Base-by-base conservation (phyloP, 2,329 filamentous ascomycete genomes). In the Alternaria consortialis region DNA sequence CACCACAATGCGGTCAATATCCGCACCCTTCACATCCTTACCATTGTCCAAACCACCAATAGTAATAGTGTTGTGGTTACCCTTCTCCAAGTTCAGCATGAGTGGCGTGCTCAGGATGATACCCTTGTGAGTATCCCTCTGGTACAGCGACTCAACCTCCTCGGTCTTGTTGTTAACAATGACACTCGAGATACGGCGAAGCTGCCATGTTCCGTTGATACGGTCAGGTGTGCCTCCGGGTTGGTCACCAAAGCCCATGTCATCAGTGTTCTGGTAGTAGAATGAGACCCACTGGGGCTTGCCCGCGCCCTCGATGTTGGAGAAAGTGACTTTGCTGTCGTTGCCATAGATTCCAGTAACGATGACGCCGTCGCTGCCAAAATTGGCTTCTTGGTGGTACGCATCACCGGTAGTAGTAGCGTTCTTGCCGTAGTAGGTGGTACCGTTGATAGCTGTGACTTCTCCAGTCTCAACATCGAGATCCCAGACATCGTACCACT, bases 181-280 rank as follows among this genome's bases (percentile, higher is more conserved):
- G 2, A 89, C 86, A 48, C 86, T 87, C 67, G 84, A 84, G 57
- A 89, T 85, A 9, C 87, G 83, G 5, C 87, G 83, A 6, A 89
- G 76, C 62, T 87, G 85, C 86, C 86, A 89, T 0, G 80, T 75
- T 0, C 87, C 86, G 5, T 84, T 84, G 56, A 89, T 88, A 7
- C 87, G 83, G 68, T 89, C 86, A 0, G 87, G 87, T 0, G 78
- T 76, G 6, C 87, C 87, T 43, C 82, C 84, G 2, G 87, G 76
- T 62, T 81, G 79, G 59, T 81, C 79, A 1, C 86, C 86, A 56
- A 86, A 88, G 3, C 86, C 86, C 84, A 87, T 87, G 59, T 88
- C 86, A 51, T 88, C 86, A 2, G 80, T 87, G 72, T 88, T 86
- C 62, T 87, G 84, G 65, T 86, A 86, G 71, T 86, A 84, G 71